Conservation (phyloP, 305 asterid genomes). For the Rubia balearica region DNA sequence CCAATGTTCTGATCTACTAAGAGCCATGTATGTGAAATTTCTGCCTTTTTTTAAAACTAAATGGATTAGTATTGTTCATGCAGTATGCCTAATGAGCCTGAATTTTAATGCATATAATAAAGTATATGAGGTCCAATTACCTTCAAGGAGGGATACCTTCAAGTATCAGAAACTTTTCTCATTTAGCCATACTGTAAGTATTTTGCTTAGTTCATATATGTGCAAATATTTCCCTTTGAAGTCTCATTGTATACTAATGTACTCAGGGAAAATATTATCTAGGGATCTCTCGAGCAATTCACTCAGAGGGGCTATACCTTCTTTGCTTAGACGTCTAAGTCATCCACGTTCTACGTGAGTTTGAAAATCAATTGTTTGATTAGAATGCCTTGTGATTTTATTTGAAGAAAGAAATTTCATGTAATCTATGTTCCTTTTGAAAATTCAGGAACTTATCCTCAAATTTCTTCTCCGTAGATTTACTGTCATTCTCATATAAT, state of each 20-base stretch:
- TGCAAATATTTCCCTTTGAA: background rate
- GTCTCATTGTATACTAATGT: conserved; percentile 9
- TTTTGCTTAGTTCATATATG: background rate
- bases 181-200: conserved; percentile 60
- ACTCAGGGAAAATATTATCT: conserved; percentile 6
- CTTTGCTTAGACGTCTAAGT: conserved; percentile 66
- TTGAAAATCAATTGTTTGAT: background rate
- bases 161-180: conserved; percentile 67
- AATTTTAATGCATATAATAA: no score
- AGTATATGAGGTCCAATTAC: conserved; percentile 34
- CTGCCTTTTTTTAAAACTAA: background rate
- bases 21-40: conserved; percentile 71
- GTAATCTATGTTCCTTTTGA: conserved; percentile 3
- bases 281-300: conserved; percentile 95
- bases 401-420: background rate
- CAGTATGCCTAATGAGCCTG: no score
- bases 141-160: conserved; percentile 94
- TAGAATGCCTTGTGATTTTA: background rate
- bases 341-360: conserved; percentile 68
- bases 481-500: no score
- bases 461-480: no score
- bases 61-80: conserved; percentile 4
- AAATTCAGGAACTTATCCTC: conserved; percentile 66
- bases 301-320: conserved; percentile 84
- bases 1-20: conserved; percentile 53